Evolutionary conservation across 345 rosid genomes (phyloP), one percentile per base, ranked within the genome.

Genomic region (Hevea brasiliensis): DNA sequence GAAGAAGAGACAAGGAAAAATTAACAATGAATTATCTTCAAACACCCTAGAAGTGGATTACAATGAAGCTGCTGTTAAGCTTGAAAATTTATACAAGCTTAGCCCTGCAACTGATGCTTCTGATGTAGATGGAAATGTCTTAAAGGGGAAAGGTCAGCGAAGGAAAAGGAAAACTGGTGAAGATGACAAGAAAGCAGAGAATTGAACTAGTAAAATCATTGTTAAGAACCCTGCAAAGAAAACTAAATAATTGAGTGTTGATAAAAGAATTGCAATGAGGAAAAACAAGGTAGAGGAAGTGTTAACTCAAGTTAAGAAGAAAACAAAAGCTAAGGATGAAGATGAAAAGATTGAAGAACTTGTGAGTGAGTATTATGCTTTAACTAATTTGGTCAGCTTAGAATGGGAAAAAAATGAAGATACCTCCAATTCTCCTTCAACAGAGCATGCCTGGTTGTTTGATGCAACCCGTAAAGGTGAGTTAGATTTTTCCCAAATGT

Each of bases 351-450:
- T 89, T 18, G 87, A 90, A 60, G 81, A 81, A 79, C 97, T 95
- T 51, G 86, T 90, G 35, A 78, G 92, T 76, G 90, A 85, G 7
- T 90, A 92, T 76, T 89, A 91, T 0, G 81, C 85, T 77, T 95
- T 96, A 53, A 85, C 92, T 7, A 87, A 86, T 82, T 65, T 91
- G 73, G 88, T 73, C 21, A 88, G 90, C 86, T 78, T 95, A 81
- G 99, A 95, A 76, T 95, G n/a, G 99, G 99, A 95, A 87, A 50
- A 95, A 86, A 63, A 90, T 86, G 99, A 90, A 87, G 88, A 92
- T 95, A 68, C 99, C 98, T 68, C 99, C 97, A 0, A 97, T 95
- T 84, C 89, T 95, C 78, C 91, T 42, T 86, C 90, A 1, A 50
- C 86, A 0, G 99, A 95, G 79, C 98, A 95, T 72, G 55, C 81